These are phyloP conservation scores for Elongisporangium anandrum DNA, from an alignment of 352 stramenopile species.

Conservation along the genomic window DNA sequence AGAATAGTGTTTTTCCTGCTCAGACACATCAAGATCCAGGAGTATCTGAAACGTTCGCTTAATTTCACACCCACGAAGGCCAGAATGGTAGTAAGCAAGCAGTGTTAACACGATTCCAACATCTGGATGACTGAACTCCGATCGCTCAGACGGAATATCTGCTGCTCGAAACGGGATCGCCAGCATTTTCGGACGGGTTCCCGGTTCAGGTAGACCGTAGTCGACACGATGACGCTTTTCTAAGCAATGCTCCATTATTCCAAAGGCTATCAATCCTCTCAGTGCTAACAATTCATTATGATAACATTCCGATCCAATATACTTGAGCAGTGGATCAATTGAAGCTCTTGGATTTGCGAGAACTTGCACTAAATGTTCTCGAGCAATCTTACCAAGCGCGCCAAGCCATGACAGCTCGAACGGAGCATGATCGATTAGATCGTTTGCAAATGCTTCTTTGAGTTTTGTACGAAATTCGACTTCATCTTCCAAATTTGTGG, in stretches of 20 bases:
- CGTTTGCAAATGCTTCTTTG: slow-evolving; percentile 41
- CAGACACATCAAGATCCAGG: slow-evolving; percentile 54
- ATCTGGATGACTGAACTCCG: slow-evolving; percentile 89
- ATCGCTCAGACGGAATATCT: slow-evolving; percentile 74
- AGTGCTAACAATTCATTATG: slow-evolving; percentile 48
- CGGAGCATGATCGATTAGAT: slow-evolving; percentile 52
- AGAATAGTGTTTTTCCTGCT: slow-evolving; percentile 58
- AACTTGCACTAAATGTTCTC: neutral
- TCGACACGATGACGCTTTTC: slow-evolving; percentile 81
- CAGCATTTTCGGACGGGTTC: slow-evolving; percentile 53
- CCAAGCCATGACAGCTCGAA: slow-evolving; percentile 68
- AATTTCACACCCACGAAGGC: slow-evolving; percentile 50
- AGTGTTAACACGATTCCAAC: slow-evolving; percentile 78
- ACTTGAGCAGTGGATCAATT: neutral
- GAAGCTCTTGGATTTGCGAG: neutral
- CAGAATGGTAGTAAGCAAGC: slow-evolving; percentile 83
- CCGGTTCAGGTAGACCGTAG: slow-evolving; percentile 54
- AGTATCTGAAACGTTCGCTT: slow-evolving; percentile 46
- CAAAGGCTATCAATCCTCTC: slow-evolving; percentile 70
- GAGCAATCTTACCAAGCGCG: slow-evolving; percentile 7
- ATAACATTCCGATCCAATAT: neutral
- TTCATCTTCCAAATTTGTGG: slow-evolving; percentile 12
- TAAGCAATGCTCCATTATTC: slow-evolving; percentile 77
- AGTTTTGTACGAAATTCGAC: slow-evolving; percentile 15
- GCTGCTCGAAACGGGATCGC: slow-evolving; percentile 84